Percentiles rank a stretch among this genome's conserved stretches.
Conservation (phyloP, 371 early-diverging fungal genomes). For the Mucor plumbeus region DNA sequence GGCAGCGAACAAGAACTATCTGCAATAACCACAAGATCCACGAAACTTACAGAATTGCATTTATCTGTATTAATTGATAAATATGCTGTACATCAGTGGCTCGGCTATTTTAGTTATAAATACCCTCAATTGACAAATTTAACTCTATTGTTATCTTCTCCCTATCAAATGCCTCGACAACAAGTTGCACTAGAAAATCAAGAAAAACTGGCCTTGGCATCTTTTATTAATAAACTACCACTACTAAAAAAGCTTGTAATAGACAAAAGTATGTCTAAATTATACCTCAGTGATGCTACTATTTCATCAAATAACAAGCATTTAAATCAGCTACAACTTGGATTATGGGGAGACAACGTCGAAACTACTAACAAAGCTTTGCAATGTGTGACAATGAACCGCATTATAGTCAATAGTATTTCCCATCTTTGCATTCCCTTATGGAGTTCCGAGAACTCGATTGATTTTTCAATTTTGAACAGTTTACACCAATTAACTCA, state of each 20-base stretch:
- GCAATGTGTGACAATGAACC: background rate
- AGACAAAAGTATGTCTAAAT: conserved; percentile 12
- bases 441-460: conserved; percentile 12
- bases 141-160: background rate
- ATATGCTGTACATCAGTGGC: conserved; percentile 1
- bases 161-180: background rate
- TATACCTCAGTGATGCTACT: conserved; percentile 4
- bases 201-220: background rate
- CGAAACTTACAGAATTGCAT: background rate
- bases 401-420: background rate
- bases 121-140: background rate
- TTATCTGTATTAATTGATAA: background rate
- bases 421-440: conserved; percentile 6
- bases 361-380: conserved; percentile 6
- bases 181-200: background rate
- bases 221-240: background rate
- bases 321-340: background rate
- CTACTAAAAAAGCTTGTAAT: conserved; percentile 1
- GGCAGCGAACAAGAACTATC: background rate
- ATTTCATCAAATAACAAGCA: background rate
- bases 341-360: conserved; percentile 3
- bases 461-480: background rate
- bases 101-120: background rate
- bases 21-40: background rate
- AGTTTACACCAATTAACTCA: conserved; percentile 2